A percentile compares a stretch with the other conserved stretches of the same genome.
Conservation (phyloP, 129 eudicot genomes). For the Lactuca saligna region DNA sequence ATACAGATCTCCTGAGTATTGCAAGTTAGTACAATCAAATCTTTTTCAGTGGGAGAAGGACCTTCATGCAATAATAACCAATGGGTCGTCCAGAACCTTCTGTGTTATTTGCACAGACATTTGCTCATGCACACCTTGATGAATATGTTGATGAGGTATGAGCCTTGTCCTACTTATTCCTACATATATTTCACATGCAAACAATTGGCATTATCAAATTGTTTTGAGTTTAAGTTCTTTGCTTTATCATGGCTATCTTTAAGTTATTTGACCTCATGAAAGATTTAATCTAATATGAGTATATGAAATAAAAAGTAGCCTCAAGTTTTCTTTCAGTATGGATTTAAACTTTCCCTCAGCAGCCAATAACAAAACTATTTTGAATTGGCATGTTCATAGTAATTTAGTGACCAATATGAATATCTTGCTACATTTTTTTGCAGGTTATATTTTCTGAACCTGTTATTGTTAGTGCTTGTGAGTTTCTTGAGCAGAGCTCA, state of each 20-base stretch:
- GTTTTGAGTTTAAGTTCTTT: not conserved
- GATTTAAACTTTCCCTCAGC: not conserved
- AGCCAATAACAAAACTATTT: constrained; percentile 5
- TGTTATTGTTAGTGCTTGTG: constrained; percentile 84
- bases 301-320: constrained; percentile 12
- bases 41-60: constrained; percentile 4
- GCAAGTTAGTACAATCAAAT: not conserved
- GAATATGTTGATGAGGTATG: constrained; percentile 95
- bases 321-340: not conserved
- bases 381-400: constrained; percentile 2
- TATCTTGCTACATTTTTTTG: constrained; percentile 13
- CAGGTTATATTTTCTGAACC: constrained; percentile 97
- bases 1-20: constrained; percentile 4
- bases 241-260: not conserved
- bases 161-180: not conserved
- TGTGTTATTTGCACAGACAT: constrained; percentile 86
- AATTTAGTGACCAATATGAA: constrained; percentile 2
- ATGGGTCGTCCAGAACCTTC: constrained; percentile 98
- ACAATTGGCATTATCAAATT: not conserved
- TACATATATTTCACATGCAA: constrained; percentile 5
- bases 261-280: not conserved
- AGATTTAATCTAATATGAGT: constrained; percentile 13
- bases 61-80: constrained; percentile 19
- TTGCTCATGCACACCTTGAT: constrained; percentile 81
- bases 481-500: constrained; percentile 89